Evolutionary conservation across 257 asterid species (phyloP).

Genomic region (Gynochthodes officinalis): DNA sequence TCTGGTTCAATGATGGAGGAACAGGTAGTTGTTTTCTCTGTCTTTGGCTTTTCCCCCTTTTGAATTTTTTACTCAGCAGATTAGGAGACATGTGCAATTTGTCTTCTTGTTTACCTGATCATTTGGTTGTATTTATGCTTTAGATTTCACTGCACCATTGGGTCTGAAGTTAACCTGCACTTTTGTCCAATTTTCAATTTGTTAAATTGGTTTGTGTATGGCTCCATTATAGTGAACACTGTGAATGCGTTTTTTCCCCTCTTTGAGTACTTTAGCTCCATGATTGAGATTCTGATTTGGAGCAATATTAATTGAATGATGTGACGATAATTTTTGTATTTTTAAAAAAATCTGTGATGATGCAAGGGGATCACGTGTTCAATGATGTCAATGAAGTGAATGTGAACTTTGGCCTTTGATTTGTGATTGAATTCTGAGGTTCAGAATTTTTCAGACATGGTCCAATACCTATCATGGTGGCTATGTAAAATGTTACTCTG

Average conservation of each 20-base stretch:
- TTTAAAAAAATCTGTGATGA: not conserved
- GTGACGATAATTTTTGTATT: not conserved
- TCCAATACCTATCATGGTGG: not conserved
- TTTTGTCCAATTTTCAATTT: not conserved
- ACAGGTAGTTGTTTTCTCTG: constrained; percentile 46
- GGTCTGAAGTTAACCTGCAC: not conserved
- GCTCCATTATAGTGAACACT: not conserved
- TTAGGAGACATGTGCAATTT: not conserved
- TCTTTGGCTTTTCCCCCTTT: not conserved
- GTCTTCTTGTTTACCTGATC: not conserved
- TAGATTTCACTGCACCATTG: not conserved
- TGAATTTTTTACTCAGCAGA: not conserved
- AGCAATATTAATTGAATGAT: not conserved
- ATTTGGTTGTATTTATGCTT: not conserved
- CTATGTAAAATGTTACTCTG: not conserved
- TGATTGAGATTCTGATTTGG: not conserved
- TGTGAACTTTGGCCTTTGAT: not conserved
- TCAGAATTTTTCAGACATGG: not conserved
- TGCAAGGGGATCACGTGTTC: not conserved
- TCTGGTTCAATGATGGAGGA: constrained; percentile 99
- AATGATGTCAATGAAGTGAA: not conserved
- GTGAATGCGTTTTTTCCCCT: not conserved
- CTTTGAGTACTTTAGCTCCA: not conserved
- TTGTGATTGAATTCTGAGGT: not conserved
- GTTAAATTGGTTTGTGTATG: not conserved